A percentile compares a stretch with the other conserved stretches of the same genome.
Conservation (phyloP, 2,329 filamentous ascomycete species). For the Sporothrix phasma region DNA sequence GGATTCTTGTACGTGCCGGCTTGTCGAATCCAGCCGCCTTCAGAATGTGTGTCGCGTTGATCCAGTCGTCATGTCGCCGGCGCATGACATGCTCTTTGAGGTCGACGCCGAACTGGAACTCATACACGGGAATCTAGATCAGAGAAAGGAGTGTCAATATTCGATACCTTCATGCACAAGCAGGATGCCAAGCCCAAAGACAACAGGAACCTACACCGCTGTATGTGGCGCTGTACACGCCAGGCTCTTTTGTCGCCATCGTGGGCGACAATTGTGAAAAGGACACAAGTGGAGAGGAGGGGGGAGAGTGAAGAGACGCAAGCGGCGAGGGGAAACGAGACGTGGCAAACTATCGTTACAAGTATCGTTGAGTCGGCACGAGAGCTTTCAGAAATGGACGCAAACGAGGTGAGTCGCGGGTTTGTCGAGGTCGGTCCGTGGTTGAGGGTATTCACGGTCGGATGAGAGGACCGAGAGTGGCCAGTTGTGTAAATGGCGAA, state of each 20-base stretch:
- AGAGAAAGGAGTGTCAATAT: neutral
- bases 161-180: too few species aligned
- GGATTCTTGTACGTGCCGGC: constrained; percentile 83
- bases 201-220: constrained; percentile 43
- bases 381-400: neutral
- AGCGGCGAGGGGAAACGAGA: too few species aligned
- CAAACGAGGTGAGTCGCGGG: neutral
- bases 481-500: neutral
- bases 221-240: constrained; percentile 59
- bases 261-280: constrained; percentile 9
- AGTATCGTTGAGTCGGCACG: neutral
- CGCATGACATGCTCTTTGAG: constrained; percentile 88
- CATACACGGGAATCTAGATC: constrained; percentile 79
- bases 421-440: neutral
- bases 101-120: constrained; percentile 76
- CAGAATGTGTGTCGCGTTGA: constrained; percentile 98
- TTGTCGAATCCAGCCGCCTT: constrained; percentile 98
- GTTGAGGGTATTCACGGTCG: neutral
- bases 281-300: neutral
- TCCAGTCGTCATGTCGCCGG: constrained; percentile 86
- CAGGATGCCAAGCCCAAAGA: too few species aligned
- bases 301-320: neutral
- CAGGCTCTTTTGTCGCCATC: constrained; percentile 39
- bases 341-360: too few species aligned
- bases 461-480: neutral